Percentiles rank a stretch among this genome's conserved stretches.
Conservation (phyloP, 257 asterid genomes). For the Phtheirospermum japonicum region DNA sequence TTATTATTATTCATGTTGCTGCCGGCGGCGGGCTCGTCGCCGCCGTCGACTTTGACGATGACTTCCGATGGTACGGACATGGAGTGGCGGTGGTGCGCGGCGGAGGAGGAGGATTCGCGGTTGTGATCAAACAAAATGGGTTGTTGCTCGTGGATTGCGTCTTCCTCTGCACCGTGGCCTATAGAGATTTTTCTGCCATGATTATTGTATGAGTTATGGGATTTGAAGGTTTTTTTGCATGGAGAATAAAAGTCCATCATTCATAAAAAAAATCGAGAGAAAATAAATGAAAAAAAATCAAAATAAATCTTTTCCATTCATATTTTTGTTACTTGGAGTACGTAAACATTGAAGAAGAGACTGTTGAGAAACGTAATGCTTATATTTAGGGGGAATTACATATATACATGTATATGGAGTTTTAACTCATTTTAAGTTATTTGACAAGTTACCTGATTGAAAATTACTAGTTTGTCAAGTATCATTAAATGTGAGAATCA, state of each 20-base stretch:
- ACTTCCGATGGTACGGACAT: conserved; percentile 41
- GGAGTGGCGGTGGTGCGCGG: conserved; percentile 13
- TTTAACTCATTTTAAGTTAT: no score
- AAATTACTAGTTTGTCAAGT: no score
- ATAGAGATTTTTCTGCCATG: conserved; percentile 36
- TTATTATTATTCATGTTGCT: background rate
- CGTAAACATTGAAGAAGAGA: background rate
- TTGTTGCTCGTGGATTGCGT: conserved; percentile 36
- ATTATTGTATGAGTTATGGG: conserved; percentile 33
- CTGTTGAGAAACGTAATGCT: no score
- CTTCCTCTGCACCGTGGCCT: conserved; percentile 31
- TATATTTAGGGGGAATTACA: no score
- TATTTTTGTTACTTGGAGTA: background rate
- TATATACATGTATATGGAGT: no score
- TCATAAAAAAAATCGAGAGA: background rate
- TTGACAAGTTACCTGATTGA: no score
- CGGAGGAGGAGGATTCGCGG: conserved; percentile 28
- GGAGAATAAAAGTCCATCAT: conserved; percentile 50
- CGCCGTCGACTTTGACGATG: conserved; percentile 54
- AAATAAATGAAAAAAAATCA: background rate
- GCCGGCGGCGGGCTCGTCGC: conserved; percentile 16
- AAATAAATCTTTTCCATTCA: conserved; percentile 10
- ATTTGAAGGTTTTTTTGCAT: conserved; percentile 49
- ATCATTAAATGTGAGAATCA: no score
- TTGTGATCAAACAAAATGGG: conserved; percentile 48